These are phyloP conservation scores for Eremothecium coryli DNA, from an alignment of 1,139 yeast species.

Conservation along the genomic window DNA sequence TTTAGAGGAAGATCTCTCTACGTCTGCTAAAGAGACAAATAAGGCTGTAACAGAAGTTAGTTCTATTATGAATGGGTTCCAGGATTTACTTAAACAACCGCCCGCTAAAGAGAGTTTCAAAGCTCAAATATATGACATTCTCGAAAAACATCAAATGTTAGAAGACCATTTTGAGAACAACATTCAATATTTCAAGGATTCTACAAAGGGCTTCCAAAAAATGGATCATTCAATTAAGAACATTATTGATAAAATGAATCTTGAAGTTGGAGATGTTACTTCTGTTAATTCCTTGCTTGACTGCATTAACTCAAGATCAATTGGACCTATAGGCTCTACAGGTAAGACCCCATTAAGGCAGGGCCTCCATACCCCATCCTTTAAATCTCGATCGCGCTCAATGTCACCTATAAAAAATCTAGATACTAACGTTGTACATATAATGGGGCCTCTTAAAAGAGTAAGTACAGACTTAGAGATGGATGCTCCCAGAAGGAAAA, in stretches of 20 bases:
- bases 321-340: constrained; percentile 15
- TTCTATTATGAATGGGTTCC: constrained; percentile 12
- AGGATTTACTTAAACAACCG: constrained; percentile 10
- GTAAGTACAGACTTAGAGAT: constrained; percentile 4
- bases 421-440: constrained; percentile 8
- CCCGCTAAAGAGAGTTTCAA: constrained; percentile 13
- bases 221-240: constrained; percentile 10
- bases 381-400: constrained; percentile 7
- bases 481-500: background rate
- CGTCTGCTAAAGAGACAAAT: constrained; percentile 6
- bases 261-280: constrained; percentile 8
- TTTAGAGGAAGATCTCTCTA: constrained; percentile 12
- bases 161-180: constrained; percentile 9
- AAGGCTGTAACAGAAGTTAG: constrained; percentile 17
- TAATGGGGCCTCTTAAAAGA: constrained; percentile 8
- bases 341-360: constrained; percentile 17
- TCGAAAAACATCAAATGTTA: constrained; percentile 8
- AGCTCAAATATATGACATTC: constrained; percentile 11
- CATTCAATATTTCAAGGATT: constrained; percentile 9
- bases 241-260: constrained; percentile 8
- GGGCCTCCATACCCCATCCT: constrained; percentile 1
- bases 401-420: constrained; percentile 11
- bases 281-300: constrained; percentile 11
- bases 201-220: constrained; percentile 10
- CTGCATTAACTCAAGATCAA: constrained; percentile 11